Evolutionary conservation across 208 protist species (phyloP).

Genomic region (Crithidia expoeki): DNA sequence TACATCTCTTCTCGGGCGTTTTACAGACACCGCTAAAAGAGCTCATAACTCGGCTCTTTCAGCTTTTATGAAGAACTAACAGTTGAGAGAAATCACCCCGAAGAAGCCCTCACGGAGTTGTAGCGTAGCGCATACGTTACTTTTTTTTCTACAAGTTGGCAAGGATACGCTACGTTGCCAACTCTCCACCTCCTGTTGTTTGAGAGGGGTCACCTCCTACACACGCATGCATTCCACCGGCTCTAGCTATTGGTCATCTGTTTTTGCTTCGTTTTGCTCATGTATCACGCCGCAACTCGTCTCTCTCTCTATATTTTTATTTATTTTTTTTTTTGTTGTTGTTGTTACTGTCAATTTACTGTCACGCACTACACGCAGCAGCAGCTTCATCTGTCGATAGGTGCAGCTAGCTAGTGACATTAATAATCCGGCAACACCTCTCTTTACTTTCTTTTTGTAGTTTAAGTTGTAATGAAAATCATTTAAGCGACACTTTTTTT

Average conservation of each 20-base stretch:
- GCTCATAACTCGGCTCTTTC: too few species aligned
- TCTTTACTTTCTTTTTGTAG: too few species aligned
- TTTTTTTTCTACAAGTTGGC: background rate
- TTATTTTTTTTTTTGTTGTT: constrained; percentile 9
- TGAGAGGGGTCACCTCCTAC: background rate
- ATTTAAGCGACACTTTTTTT: background rate
- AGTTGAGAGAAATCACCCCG: too few species aligned
- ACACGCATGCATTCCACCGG: background rate
- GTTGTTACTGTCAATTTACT: background rate
- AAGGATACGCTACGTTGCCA: constrained; percentile 5
- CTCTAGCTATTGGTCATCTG: background rate
- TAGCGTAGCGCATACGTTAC: too few species aligned
- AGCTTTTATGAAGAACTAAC: too few species aligned
- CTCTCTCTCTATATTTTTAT: constrained; percentile 1
- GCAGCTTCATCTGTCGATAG: too few species aligned
- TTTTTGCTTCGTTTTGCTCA: constrained; percentile 2
- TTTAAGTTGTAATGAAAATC: background rate
- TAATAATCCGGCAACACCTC: too few species aligned
- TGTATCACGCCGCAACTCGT: background rate
- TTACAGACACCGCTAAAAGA: too few species aligned
- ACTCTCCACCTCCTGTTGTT: background rate
- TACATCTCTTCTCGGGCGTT: too few species aligned
- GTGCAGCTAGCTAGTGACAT: too few species aligned
- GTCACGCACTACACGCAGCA: too few species aligned
- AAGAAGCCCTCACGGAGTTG: too few species aligned